These are phyloP conservation scores for Diplodia mutila DNA, from an alignment of 2,329 filamentous ascomycete genomes.

Conservation along the genomic window DNA sequence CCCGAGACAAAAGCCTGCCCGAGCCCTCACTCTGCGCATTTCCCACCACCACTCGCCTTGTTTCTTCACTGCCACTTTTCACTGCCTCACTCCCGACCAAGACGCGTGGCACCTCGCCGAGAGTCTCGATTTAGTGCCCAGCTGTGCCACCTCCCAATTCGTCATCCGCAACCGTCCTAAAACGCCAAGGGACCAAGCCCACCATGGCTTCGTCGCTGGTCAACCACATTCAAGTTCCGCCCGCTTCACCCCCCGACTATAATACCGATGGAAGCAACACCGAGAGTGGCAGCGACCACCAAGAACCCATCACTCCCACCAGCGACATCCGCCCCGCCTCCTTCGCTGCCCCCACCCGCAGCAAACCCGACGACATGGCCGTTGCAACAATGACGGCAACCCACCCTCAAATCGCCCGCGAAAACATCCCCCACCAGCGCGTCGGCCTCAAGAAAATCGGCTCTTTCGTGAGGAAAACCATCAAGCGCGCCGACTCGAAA, in stretches of 20 bases:
- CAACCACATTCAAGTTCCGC: not conserved
- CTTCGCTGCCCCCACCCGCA: not conserved
- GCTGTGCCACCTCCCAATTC: not conserved
- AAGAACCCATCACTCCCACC: constrained; percentile 44
- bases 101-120: not conserved
- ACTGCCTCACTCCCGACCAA: not conserved
- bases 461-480: constrained; percentile 39
- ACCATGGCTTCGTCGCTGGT: not conserved
- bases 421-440: constrained; percentile 3
- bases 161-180: not conserved
- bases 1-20: not conserved
- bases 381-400: constrained; percentile 11
- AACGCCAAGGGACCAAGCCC: constrained; percentile 11
- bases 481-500: constrained; percentile 32
- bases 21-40: no score
- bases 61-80: not conserved
- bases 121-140: not conserved
- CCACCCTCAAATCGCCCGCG: not conserved
- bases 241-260: constrained; percentile 4
- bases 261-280: constrained; percentile 39
- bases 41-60: no score
- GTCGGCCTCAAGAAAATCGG: constrained; percentile 30
- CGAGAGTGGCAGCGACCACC: constrained; percentile 44
- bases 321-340: constrained; percentile 34
- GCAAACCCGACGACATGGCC: constrained; percentile 34